These are phyloP conservation scores for Phytopythium oedochilum DNA, from an alignment of 352 stramenopile genomes.

Conservation along the genomic window DNA sequence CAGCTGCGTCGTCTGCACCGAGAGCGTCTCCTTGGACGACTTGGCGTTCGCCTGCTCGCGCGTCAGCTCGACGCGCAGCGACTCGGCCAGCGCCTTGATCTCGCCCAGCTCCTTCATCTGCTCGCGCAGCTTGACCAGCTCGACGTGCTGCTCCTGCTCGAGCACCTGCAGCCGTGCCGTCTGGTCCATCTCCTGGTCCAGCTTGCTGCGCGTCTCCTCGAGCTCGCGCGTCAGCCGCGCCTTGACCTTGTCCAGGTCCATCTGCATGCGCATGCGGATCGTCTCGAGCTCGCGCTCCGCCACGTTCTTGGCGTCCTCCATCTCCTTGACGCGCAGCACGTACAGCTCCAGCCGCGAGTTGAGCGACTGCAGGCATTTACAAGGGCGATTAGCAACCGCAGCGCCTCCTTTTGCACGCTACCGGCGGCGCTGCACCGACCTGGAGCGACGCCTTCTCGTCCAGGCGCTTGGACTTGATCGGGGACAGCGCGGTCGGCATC, in stretches of 20 bases:
- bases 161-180: slow-evolving; percentile 67
- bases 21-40: slow-evolving; percentile 76
- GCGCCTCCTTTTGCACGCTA: too few species aligned
- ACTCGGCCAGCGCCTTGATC: slow-evolving; percentile 48
- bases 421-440: too few species aligned
- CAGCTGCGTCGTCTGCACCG: slow-evolving; percentile 61
- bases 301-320: slow-evolving; percentile 68
- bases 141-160: slow-evolving; percentile 75
- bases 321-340: slow-evolving; percentile 79
- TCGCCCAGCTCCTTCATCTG: slow-evolving; percentile 69
- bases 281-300: slow-evolving; percentile 76
- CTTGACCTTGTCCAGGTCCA: slow-evolving; percentile 61
- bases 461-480: slow-evolving; percentile 82
- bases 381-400: too few species aligned
- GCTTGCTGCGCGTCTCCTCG: slow-evolving; percentile 78
- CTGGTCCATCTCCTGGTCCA: slow-evolving; percentile 71
- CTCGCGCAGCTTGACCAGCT: slow-evolving; percentile 67
- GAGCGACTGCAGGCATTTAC: slow-evolving; percentile 54
- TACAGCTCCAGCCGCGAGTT: slow-evolving; percentile 83
- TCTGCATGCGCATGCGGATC: slow-evolving; percentile 76
- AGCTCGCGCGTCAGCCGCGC: slow-evolving; percentile 60
- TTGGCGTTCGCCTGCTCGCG: slow-evolving; percentile 57
- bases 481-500: slow-evolving; percentile 62
- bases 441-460: slow-evolving; percentile 82
- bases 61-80: slow-evolving; percentile 40